A percentile compares a stretch with the other conserved stretches of the same genome.
phyloP scores from a whole-genome alignment of 1,284 basidiomycete species.

The Chalciporus sp. region DNA sequence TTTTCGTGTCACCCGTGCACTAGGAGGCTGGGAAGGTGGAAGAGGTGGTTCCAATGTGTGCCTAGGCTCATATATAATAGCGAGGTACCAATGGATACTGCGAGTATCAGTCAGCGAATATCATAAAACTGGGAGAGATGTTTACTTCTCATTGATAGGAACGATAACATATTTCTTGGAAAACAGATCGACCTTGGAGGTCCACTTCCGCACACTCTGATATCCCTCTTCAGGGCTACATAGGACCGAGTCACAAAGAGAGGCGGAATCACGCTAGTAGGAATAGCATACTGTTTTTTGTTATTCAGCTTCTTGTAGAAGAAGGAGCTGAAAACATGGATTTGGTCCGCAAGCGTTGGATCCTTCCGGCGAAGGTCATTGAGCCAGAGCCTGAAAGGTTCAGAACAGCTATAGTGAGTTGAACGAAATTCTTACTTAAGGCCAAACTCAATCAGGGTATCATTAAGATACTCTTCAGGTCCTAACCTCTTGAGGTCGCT shows the following conservation, averaged over 20 bases:
- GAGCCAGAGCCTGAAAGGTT: constrained; percentile 63
- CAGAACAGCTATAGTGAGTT: constrained; percentile 1
- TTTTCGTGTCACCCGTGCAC: constrained; percentile 32
- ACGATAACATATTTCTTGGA: constrained; percentile 90
- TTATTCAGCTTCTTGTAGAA: constrained; percentile 95
- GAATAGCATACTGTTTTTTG: constrained; percentile 58
- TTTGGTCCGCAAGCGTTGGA: constrained; percentile 67
- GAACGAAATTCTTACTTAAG: constrained; percentile 65
- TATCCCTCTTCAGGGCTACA: constrained; percentile 70
- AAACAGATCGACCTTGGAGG: constrained; percentile 85
- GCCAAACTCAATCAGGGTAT: constrained; percentile 95
- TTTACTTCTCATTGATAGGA: constrained; percentile 94
- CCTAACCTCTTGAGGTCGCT: constrained; percentile 77
- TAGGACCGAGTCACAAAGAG: constrained; percentile 13
- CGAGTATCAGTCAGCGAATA: constrained; percentile 12
- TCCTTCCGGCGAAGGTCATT: constrained; percentile 53
- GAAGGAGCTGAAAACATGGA: constrained; percentile 96
- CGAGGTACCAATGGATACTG: constrained; percentile 97
- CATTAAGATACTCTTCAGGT: constrained; percentile 88
- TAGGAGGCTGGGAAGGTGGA: constrained; percentile 25
- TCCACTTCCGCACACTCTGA: constrained; percentile 92
- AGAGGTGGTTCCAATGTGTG: constrained; percentile 53
- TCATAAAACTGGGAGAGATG: background rate
- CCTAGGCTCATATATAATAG: constrained; percentile 87
- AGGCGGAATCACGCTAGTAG: background rate